phyloP scores from a whole-genome alignment of 345 rosid genomes.

The Lenwebbia sp. region DNA sequence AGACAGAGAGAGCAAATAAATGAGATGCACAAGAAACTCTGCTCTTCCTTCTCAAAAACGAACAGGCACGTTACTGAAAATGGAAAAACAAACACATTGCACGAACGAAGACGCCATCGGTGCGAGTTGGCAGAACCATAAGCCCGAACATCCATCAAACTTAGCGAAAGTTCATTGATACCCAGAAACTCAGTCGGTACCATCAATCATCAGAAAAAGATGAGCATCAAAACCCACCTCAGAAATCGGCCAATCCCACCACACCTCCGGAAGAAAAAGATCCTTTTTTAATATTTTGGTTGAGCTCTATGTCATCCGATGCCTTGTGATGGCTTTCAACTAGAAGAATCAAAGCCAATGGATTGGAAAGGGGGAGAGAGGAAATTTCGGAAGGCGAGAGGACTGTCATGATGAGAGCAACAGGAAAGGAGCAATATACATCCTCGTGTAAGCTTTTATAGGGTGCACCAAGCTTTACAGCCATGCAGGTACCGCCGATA shows the following conservation, averaged over 20 bases:
- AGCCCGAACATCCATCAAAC: background rate
- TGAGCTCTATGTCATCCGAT: background rate
- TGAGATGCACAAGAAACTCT: background rate
- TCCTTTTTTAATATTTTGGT: background rate
- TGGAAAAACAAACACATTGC: conserved; percentile 12
- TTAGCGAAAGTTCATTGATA: background rate
- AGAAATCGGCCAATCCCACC: conserved; percentile 3
- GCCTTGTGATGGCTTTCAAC: background rate
- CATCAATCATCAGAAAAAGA: background rate
- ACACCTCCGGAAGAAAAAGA: conserved; percentile 4
- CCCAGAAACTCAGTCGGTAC: background rate
- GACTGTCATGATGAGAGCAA: background rate
- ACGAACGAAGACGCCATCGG: conserved; percentile 3
- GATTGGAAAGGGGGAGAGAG: background rate
- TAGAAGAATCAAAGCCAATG: background rate
- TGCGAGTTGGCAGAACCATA: background rate
- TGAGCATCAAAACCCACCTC: conserved; percentile 20
- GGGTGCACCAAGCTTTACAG: conserved; percentile 32
- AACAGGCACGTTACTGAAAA: background rate
- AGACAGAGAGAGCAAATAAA: background rate
- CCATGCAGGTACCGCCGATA: conserved; percentile 47
- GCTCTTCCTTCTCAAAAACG: background rate
- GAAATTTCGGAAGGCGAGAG: background rate
- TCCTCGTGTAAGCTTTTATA: conserved; percentile 52
- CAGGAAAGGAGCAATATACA: conserved; percentile 9